Base-by-base conservation (phyloP, 2,329 filamentous ascomycete species). In the Alternaria ventricosa region DNA sequence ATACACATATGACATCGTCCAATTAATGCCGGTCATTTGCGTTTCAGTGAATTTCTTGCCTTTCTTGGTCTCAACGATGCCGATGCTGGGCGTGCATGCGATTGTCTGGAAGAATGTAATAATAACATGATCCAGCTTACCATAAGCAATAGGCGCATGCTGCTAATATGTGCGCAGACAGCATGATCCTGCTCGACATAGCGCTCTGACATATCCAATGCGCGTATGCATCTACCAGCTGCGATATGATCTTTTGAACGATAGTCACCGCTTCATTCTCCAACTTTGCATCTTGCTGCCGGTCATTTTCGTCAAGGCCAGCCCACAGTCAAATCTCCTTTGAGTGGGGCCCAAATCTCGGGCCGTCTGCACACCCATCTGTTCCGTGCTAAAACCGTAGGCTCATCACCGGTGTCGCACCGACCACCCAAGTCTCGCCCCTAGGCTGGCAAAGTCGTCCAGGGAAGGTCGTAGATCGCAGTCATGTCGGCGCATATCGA, bases 341-440 rank as follows among this genome's bases (percentile, higher is more conserved):
- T 56, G 10, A 41, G 65, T 67, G 60, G 65, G 55, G 46, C 54
- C 23, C 12, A 59, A 33, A 55, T 51, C 23, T 63, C 63, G 60
- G 65, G n/a, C 58, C 56, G 60, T 60, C 41, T 61, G 15, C 28
- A 45, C 18, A 58, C 55, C 62, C 49, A 55, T 58, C 55, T 33
- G 61, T 54, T 55, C 59, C 57, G 61, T 64, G 27, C 63, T 60
- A 66, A 54, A 36, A 30, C 23, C 23, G 54, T 55, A 60, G 60
- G 57, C 45, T 65, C 57, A 63, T 65, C 51, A 61, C 68, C 65
- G 66, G 65, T 57, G 59, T 65, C 54, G 57, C 60, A 62, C 67
- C 65, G 65, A 63, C 50, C 67, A 63, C 55, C 27, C 15, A 27
- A 50, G 62, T 47, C 60, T 68, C 54, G 28, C 59, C 60, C 55